phyloP scores from a whole-genome alignment of 1,139 yeast genomes.

The Suhomyces bolitotheri region DNA sequence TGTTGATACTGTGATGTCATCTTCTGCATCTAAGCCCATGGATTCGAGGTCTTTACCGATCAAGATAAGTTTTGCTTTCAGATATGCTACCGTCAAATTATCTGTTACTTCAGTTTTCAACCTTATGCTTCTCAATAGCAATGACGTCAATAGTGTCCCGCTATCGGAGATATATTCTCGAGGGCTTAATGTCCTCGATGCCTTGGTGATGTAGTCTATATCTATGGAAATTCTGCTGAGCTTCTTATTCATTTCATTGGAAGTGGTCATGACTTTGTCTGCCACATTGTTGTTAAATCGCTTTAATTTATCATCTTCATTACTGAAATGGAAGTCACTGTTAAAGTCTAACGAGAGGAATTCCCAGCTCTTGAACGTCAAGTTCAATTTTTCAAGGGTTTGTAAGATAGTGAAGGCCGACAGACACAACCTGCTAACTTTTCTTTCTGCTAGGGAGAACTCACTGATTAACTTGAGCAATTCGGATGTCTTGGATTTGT shows the following conservation, averaged over 20 bases:
- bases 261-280: constrained; percentile 47
- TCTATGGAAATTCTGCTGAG: constrained; percentile 45
- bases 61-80: constrained; percentile 54
- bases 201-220: constrained; percentile 46
- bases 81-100: constrained; percentile 52
- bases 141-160: constrained; percentile 56
- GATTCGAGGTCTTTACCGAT: constrained; percentile 56
- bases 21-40: constrained; percentile 28
- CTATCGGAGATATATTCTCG: constrained; percentile 55
- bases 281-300: constrained; percentile 51
- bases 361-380: constrained; percentile 55
- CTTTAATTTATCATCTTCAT: constrained; percentile 32
- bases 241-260: constrained; percentile 47
- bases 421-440: constrained; percentile 52
- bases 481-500: constrained; percentile 42
- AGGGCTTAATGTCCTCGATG: constrained; percentile 43
- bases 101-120: constrained; percentile 51
- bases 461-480: constrained; percentile 44
- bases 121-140: constrained; percentile 49
- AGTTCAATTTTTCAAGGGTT: constrained; percentile 50
- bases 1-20: constrained; percentile 40
- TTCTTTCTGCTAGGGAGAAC: constrained; percentile 45
- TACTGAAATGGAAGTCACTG: constrained; percentile 41
- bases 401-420: constrained; percentile 49
- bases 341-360: constrained; percentile 56